A percentile compares a stretch with the other conserved stretches of the same genome.
These are phyloP conservation scores for Polyporus tsugae DNA, from an alignment of 1,284 basidiomycete species.

Conservation along the genomic window DNA sequence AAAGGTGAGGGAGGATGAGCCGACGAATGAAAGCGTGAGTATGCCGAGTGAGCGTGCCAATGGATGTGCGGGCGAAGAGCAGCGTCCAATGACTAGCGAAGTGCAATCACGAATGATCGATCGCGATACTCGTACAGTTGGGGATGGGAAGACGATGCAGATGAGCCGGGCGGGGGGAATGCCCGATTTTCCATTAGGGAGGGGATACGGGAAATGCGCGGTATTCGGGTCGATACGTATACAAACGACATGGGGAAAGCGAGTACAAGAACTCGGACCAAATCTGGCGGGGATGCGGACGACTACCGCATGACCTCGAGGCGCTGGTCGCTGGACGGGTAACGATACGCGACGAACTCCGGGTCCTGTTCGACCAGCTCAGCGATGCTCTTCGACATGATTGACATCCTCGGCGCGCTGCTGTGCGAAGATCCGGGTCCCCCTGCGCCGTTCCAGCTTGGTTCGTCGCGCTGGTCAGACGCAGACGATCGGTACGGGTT, in stretches of 20 bases:
- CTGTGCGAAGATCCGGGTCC: conserved; percentile 43
- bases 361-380: conserved; percentile 81
- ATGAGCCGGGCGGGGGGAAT: neutral
- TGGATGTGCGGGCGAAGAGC: neutral
- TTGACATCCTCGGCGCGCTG: conserved; percentile 61
- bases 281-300: conserved; percentile 1
- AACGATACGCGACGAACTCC: conserved; percentile 85
- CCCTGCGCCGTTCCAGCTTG: conserved; percentile 45
- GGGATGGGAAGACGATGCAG: neutral
- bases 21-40: conserved; percentile 7
- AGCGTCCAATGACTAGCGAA: neutral
- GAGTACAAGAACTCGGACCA: conserved; percentile 8
- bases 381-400: conserved; percentile 73
- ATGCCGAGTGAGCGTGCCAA: neutral
- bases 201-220: conserved; percentile 3
- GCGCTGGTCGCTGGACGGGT: conserved; percentile 71
- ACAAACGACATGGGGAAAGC: conserved; percentile 3
- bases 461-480: conserved; percentile 48
- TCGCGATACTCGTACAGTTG: conserved; percentile 2
- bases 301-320: conserved; percentile 63
- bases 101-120: neutral
- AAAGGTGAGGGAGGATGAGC: conserved; percentile 1
- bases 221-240: conserved; percentile 19
- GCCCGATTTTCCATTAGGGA: conserved; percentile 27
- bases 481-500: conserved; percentile 42